Percentiles rank a stretch among this genome's conserved stretches.
Conservation (phyloP, 176 grass and related monocot species). For the Alopecurus myosuroides region DNA sequence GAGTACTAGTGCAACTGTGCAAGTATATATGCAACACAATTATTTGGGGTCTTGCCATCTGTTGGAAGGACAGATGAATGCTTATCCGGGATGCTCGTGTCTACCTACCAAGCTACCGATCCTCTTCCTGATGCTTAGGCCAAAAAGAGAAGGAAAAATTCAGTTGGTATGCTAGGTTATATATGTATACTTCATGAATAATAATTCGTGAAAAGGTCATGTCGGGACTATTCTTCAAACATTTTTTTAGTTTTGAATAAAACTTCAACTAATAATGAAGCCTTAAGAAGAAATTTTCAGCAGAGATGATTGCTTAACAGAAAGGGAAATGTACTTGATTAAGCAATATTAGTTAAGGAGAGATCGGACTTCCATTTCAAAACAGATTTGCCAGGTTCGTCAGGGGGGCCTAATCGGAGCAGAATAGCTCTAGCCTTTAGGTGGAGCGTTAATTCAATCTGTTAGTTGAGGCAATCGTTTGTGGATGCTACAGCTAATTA, state of each 20-base stretch:
- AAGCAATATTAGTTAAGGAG: background rate
- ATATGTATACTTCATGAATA: background rate
- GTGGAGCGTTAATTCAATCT: slow-evolving; percentile 21
- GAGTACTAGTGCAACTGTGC: background rate
- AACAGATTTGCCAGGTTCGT: slow-evolving; percentile 17
- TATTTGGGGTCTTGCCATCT: slow-evolving; percentile 25
- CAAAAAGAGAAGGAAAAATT: background rate
- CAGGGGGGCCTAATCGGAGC: background rate
- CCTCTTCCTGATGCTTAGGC: background rate
- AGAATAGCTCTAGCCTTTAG: slow-evolving; percentile 15
- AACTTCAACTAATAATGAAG: background rate
- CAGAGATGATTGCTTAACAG: slow-evolving; percentile 18
- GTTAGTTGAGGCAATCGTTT: background rate
- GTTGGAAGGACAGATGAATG: background rate
- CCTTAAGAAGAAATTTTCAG: background rate
- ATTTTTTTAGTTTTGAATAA: background rate
- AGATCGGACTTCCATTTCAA: slow-evolving; percentile 34
- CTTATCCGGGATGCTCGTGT: background rate
- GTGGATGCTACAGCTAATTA: background rate
- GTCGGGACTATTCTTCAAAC: background rate
- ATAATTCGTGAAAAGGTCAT: background rate
- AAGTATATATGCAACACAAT: background rate
- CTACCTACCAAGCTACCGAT: background rate
- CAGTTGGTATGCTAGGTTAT: background rate
- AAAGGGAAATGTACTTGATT: background rate